Percentiles rank a stretch among this genome's conserved stretches.
Conservation (phyloP, 1,284 basidiomycete species). For the Cystobasidium pallidum region DNA sequence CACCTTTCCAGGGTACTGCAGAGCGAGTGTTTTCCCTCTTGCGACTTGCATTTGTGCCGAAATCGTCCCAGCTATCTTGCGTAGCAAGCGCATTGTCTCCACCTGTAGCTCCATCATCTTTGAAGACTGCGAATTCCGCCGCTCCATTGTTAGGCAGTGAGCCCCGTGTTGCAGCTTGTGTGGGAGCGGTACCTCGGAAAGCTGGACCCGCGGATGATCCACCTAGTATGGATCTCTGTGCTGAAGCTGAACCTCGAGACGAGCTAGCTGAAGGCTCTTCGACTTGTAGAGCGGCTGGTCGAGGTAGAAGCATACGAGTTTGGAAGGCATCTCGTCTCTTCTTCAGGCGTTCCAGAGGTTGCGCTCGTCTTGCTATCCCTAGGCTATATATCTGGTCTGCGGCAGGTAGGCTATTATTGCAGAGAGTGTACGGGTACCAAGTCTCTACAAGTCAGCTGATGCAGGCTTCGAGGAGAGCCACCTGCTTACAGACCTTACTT, state of each 20-base stretch:
- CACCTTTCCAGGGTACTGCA: constrained; percentile 60
- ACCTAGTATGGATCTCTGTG: constrained; percentile 31
- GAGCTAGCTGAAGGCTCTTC: constrained; percentile 28
- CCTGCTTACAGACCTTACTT: too few relatives aligned
- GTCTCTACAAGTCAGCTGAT: too few relatives aligned
- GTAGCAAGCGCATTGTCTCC: constrained; percentile 45
- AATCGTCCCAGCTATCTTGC: constrained; percentile 58
- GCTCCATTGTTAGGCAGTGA: constrained; percentile 54
- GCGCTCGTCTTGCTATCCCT: constrained; percentile 78
- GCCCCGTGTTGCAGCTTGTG: constrained; percentile 13
- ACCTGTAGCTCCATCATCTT: constrained; percentile 51
- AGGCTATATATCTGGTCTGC: constrained; percentile 82
- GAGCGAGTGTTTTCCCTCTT: constrained; percentile 61
- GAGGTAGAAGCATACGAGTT: constrained; percentile 64
- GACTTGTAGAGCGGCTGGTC: constrained; percentile 54
- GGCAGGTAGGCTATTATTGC: constrained; percentile 15
- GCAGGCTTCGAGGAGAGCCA: too few relatives aligned
- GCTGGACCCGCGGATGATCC: constrained; percentile 1
- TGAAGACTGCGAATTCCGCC: constrained; percentile 59
- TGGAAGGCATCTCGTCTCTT: constrained; percentile 81
- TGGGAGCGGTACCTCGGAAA: constrained; percentile 31
- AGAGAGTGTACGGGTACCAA: too few relatives aligned
- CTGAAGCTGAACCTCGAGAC: constrained; percentile 2
- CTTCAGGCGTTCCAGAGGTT: constrained; percentile 83
- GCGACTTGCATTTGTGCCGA: constrained; percentile 60